Conservation (phyloP, 305 asterid species). For the Solanum hybrid region DNA sequence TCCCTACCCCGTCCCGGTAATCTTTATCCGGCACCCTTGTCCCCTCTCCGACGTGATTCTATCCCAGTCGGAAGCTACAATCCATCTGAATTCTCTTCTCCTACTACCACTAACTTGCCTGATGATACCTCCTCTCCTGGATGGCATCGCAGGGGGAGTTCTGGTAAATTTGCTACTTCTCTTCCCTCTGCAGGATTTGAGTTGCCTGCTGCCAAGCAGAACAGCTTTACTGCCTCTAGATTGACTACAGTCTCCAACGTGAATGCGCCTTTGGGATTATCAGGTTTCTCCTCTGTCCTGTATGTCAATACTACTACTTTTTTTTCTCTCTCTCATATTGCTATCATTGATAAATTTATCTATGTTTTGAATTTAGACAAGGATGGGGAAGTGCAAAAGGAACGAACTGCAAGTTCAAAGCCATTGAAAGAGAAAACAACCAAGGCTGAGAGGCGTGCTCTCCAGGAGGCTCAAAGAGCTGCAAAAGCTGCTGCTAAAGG, state of each 20-base stretch:
- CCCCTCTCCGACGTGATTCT: conserved; percentile 40
- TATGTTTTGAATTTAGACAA: conserved; percentile 23
- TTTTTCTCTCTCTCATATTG: background rate
- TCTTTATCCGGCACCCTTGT: conserved; percentile 29
- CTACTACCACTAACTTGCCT: conserved; percentile 40
- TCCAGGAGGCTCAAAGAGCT: conserved; percentile 92
- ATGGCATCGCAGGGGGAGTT: conserved; percentile 31
- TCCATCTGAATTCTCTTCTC: conserved; percentile 56
- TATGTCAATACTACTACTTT: background rate
- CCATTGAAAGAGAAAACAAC: conserved; percentile 68
- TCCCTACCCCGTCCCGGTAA: conserved; percentile 22
- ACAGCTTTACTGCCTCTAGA: conserved; percentile 20
- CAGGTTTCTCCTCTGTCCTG: conserved; percentile 16
- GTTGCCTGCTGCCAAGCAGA: conserved; percentile 38
- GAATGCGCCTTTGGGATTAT: conserved; percentile 23
- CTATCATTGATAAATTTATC: background rate
- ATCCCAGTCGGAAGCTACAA: conserved; percentile 65
- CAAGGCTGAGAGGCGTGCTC: conserved; percentile 89
- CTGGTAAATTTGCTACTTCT: conserved; percentile 58
- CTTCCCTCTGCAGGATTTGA: conserved; percentile 56
- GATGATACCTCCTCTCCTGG: conserved; percentile 32
- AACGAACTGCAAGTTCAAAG: conserved; percentile 35
- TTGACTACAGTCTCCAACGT: conserved; percentile 31
- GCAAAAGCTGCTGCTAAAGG: conserved; percentile 83
- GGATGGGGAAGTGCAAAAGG: conserved; percentile 50